Evolutionary conservation across 2,329 filamentous ascomycete genomes (phyloP), one percentile per base, ranked within the genome.

Genomic region (Cadophora sp.): DNA sequence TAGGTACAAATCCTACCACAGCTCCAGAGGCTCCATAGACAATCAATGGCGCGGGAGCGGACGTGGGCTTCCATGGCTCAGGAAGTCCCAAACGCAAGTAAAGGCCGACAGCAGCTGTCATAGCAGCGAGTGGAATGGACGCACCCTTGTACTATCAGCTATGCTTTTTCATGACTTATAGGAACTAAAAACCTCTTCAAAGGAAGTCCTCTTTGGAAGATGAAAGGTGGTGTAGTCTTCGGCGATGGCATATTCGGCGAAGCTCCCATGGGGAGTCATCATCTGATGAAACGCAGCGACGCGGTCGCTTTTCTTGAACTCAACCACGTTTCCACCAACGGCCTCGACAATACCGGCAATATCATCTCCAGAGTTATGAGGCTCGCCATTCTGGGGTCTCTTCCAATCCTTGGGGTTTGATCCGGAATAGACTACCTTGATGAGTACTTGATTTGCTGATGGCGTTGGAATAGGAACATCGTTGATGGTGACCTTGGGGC

Each of bases 171-270:
- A 39, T 76, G 39, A 78, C 68, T 0, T 86, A 84, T 20, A 88
- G 18, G 22, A 41, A 16, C 18, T 20, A 67, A 67, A 24, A 22
- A 73, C 75, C 70, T 76, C 75, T 65, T 76, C 73, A 60, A 76
- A 77, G 36, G 70, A 70, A 16, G 70, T 74, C 39, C 76, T 74
- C 51, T 72, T 70, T 41, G 73, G 74, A 1, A 76, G 64, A 61
- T 77, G 73, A 73, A 89, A 88, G 0, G 86, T 88, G 0, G 86
- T 86, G 71, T 85, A 80, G 41, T 82, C 80, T 77, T 80, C 83
- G 0, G 83, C 83, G 13, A 89, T 77, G 2, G 86, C 84, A 22
- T 89, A 90, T 73, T 90, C 87, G 3, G 87, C 88, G 68, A 84
- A 91, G 8, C 80, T 82, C 2, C 88, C 88, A 43, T 81, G 74